Conservation (phyloP, 2,329 filamentous ascomycete genomes). For the Colletotrichum sp. region DNA sequence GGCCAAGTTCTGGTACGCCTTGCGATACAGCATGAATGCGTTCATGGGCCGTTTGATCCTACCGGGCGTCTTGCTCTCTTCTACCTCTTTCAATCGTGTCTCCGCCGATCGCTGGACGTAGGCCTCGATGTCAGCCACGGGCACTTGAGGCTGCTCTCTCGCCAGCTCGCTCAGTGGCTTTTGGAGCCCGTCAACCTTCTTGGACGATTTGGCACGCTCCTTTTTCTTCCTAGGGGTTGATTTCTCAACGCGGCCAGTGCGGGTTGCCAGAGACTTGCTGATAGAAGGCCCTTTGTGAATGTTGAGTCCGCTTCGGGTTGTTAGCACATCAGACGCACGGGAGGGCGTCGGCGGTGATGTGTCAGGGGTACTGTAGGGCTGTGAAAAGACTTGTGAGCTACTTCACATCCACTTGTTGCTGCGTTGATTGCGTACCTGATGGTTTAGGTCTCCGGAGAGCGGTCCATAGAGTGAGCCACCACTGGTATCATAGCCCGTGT, state of each 20-base stretch:
- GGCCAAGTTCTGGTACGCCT: slow-evolving; percentile 85
- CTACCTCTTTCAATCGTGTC: slow-evolving; percentile 70
- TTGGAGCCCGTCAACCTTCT: slow-evolving; percentile 59
- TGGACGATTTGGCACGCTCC: slow-evolving; percentile 44
- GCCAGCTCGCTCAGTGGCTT: slow-evolving; percentile 76
- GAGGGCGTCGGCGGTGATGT: slow-evolving; percentile 55
- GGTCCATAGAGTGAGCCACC: slow-evolving; percentile 10
- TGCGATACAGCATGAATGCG: slow-evolving; percentile 97
- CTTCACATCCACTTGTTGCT: neutral
- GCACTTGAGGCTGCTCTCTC: slow-evolving; percentile 63
- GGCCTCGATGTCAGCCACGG: slow-evolving; percentile 77
- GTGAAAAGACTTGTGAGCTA: slow-evolving; percentile 19
- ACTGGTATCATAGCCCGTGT: slow-evolving; percentile 10
- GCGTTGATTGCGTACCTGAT: slow-evolving; percentile 10
- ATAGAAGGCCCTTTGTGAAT: slow-evolving; percentile 28
- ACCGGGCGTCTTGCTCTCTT: slow-evolving; percentile 69
- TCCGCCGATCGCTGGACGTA: slow-evolving; percentile 78
- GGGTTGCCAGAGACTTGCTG: slow-evolving; percentile 30
- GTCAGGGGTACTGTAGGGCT: slow-evolving; percentile 55
- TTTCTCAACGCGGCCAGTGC: slow-evolving; percentile 35
- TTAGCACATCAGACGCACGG: slow-evolving; percentile 37
- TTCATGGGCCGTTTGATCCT: slow-evolving; percentile 95
- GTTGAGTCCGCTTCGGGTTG: slow-evolving; percentile 40
- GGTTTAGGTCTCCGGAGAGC: slow-evolving; percentile 13
- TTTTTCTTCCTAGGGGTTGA: slow-evolving; percentile 40